phyloP scores from a whole-genome alignment of 2,329 filamentous ascomycete species.

The Tolypocladium tundrense region DNA sequence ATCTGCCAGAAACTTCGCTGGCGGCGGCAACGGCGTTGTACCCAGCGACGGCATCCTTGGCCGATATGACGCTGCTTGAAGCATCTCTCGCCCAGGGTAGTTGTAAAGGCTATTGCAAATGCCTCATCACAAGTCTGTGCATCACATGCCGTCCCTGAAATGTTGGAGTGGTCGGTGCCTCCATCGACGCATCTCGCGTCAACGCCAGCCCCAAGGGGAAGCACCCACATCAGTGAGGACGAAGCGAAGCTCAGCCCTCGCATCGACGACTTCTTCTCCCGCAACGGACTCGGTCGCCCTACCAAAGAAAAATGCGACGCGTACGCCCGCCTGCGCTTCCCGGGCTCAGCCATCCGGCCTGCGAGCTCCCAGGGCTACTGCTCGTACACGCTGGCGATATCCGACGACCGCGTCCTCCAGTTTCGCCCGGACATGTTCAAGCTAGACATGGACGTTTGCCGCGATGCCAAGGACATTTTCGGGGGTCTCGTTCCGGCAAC shows the following conservation, averaged over 20 bases:
- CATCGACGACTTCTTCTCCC: conserved; percentile 8
- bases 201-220: neutral
- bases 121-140: neutral
- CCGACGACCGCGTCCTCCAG: conserved; percentile 30
- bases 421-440: conserved; percentile 34
- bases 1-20: neutral
- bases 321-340: conserved; percentile 22
- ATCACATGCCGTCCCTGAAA: neutral
- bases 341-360: conserved; percentile 17
- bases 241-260: neutral
- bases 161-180: neutral
- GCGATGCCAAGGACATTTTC: conserved; percentile 27
- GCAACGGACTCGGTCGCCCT: conserved; percentile 10
- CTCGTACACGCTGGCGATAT: conserved; percentile 36
- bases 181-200: neutral
- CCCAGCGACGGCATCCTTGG: neutral
- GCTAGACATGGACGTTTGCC: conserved; percentile 27
- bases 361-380: conserved; percentile 38
- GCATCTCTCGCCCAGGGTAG: neutral
- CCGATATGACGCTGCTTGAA: too few relatives aligned
- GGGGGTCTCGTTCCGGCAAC: conserved; percentile 31
- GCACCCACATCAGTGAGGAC: neutral
- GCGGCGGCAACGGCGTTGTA: neutral
- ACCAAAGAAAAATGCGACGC: conserved; percentile 12
- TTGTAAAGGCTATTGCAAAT: neutral